Evolutionary conservation across 2,329 filamentous ascomycete genomes (phyloP), one percentile per base, ranked within the genome.

Genomic region (Fusarium avenaceum): DNA sequence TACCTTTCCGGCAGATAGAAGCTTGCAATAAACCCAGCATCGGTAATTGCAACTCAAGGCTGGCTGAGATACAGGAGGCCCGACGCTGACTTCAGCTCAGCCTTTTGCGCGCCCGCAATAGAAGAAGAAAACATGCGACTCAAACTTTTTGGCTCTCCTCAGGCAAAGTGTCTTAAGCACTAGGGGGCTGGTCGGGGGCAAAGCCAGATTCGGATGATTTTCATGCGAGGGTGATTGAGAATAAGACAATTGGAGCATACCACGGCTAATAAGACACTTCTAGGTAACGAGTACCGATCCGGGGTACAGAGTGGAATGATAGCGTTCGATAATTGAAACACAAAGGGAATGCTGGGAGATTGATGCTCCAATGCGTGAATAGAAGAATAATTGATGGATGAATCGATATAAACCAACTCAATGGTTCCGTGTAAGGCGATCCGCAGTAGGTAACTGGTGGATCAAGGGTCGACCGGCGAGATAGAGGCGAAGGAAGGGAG

Each of bases 231-330:
- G 58, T 40, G 47, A 38, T n/a, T 35, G 58, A 53, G 49, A 69
- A 69, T 67, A 54, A 63, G 67, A 54, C 66, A 70, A 65, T 71
- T 67, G 50, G 58, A 71, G 65, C 69, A 73, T 73, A 73, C 71
- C 71, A 74, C 67, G 54, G 68, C 65, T 68, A 57, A 59, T 72
- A 74, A 74, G 71, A 68, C 71, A 72, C 65, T 69, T 55, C 53
- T 67, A 32, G 68, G 48, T 54, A 60, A 45, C 43, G 61, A 63
- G 58, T 53, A 56, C 67, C 67, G 63, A 48, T 62, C 71, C 66
- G 71, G 45, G 69, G 62, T 65, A 42, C 45, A 56, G 46, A 65
- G 46, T 44, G 66, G 69, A 70, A 71, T 70, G 62, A 60, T 45
- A 72, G 55, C 60, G 47, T 67, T 71, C 67, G 66, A 73, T 61